Percentiles rank a stretch among this genome's conserved stretches.
Conservation (phyloP, 345 rosid species). For the Salix dunnii region DNA sequence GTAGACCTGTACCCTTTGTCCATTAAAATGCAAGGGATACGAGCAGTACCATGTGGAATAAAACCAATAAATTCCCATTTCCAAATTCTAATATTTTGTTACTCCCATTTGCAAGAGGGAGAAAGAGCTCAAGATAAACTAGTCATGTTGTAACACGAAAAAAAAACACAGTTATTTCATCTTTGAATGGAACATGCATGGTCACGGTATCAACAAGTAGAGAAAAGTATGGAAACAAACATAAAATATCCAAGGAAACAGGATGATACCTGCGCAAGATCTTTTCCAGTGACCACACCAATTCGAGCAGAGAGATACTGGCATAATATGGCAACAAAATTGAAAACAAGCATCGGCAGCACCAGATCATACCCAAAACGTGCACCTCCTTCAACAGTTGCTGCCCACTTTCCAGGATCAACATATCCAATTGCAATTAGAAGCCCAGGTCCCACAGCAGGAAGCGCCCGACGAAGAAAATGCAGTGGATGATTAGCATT, state of each 20-base stretch:
- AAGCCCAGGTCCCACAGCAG: conserved; percentile 63
- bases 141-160: not conserved
- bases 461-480: conserved; percentile 52
- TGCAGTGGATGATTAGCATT: conserved; percentile 36
- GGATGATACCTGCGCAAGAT: conserved; percentile 75
- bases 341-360: conserved; percentile 61
- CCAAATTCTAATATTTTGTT: not conserved
- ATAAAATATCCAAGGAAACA: not conserved
- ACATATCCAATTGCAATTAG: conserved; percentile 78
- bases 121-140: not conserved
- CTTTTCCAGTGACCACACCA: conserved; percentile 70
- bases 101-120: not conserved
- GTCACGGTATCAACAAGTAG: not conserved
- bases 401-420: conserved; percentile 97
- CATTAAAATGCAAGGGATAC: not conserved
- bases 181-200: not conserved
- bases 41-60: not conserved
- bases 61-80: not conserved
- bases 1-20: not conserved
- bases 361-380: conserved; percentile 77
- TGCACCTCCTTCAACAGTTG: conserved; percentile 86
- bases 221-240: not conserved
- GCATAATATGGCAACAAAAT: conserved; percentile 77
- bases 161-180: not conserved
- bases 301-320: conserved; percentile 78